phyloP scores from a whole-genome alignment of 2,329 filamentous ascomycete species.

The Talaromyces sp. region DNA sequence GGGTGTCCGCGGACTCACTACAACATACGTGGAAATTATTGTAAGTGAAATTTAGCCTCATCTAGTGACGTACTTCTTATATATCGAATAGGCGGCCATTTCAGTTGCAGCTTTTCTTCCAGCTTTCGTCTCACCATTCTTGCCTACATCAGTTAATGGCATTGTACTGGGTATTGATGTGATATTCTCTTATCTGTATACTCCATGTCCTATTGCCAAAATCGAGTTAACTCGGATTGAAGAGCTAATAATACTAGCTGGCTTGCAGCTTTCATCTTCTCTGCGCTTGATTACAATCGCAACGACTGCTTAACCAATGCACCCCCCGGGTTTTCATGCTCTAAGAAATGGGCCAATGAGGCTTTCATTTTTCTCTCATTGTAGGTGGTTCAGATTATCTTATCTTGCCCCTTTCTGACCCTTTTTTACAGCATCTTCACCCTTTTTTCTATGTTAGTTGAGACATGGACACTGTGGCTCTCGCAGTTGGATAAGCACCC shows the following conservation, averaged over 20 bases:
- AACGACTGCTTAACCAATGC: conserved; percentile 26
- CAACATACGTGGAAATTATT: conserved; percentile 37
- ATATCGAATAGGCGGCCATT: conserved; percentile 17
- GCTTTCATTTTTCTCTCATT: conserved; percentile 43
- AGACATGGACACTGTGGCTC: conserved; percentile 29
- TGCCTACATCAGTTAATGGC: conserved; percentile 29
- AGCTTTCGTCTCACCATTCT: conserved; percentile 37
- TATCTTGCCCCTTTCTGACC: not conserved
- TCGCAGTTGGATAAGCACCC: not conserved
- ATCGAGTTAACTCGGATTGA: not conserved
- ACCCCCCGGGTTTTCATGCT: conserved; percentile 30
- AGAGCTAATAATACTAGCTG: conserved; percentile 25
- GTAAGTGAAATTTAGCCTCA: conserved; percentile 10
- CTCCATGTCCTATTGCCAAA: not conserved
- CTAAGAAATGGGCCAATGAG: conserved; percentile 37
- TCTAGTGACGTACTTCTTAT: not conserved
- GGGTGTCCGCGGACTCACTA: conserved; percentile 22
- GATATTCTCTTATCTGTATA: conserved; percentile 42
- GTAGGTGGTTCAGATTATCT: conserved; percentile 24
- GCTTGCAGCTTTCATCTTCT: conserved; percentile 47
- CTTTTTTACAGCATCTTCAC: conserved; percentile 33
- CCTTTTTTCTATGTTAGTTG: conserved; percentile 34
- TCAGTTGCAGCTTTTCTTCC: conserved; percentile 40
- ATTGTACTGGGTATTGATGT: conserved; percentile 38
- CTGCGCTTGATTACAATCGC: conserved; percentile 41